Percentiles rank a stretch among this genome's conserved stretches.
Conservation (phyloP, 345 rosid species). For the Lepidium aucheri region DNA sequence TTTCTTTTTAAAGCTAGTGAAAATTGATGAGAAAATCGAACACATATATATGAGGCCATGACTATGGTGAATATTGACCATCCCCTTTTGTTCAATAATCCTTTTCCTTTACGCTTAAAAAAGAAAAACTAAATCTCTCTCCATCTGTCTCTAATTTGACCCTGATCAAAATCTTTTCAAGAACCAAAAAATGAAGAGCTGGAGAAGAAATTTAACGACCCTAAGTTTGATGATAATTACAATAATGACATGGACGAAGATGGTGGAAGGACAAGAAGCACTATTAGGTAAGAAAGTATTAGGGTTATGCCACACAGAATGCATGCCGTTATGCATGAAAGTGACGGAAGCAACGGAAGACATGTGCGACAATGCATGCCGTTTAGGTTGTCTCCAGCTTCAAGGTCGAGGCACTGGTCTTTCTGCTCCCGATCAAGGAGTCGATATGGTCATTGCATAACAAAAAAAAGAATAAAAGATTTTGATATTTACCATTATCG, state of each 20-base stretch:
- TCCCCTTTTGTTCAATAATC: background rate
- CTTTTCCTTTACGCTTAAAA: background rate
- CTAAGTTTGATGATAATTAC: constrained; percentile 20
- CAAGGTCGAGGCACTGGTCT: constrained; percentile 29
- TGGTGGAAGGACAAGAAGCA: constrained; percentile 23
- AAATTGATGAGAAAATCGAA: background rate
- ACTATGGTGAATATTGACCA: constrained; percentile 16
- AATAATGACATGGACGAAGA: background rate
- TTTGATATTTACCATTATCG: background rate
- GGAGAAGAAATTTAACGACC: background rate
- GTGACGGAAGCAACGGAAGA: constrained; percentile 14
- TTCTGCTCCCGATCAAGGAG: constrained; percentile 12
- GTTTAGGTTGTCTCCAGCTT: constrained; percentile 19
- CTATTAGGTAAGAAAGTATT: constrained; percentile 26
- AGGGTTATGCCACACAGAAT: constrained; percentile 23
- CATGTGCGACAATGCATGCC: constrained; percentile 3
- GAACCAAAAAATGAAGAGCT: constrained; percentile 10
- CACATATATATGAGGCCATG: constrained; percentile 10
- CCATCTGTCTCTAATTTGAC: background rate
- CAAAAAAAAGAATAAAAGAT: background rate
- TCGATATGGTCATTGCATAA: constrained; percentile 18
- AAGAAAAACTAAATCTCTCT: background rate
- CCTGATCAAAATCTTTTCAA: background rate
- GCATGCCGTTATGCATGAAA: constrained; percentile 26
- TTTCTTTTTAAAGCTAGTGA: background rate